A percentile compares a stretch with the other conserved stretches of the same genome.
phyloP scores from a whole-genome alignment of 805 yeast species.

The Saccharomycopsis vini region DNA sequence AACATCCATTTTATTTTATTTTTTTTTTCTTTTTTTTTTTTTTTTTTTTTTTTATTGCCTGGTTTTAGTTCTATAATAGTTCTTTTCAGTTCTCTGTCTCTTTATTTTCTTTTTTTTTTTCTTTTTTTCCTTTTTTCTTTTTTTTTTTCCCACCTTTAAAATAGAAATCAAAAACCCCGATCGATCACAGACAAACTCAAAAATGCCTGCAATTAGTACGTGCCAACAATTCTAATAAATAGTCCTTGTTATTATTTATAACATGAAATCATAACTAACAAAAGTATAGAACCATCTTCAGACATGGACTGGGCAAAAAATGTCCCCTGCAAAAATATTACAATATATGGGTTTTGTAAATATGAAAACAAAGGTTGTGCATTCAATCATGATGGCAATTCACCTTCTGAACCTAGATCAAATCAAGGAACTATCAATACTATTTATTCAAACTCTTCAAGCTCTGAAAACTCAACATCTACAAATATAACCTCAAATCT shows the following conservation, averaged over 20 bases:
- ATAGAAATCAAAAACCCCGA: not conserved
- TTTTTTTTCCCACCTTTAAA: too few relatives aligned
- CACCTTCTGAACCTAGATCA: too few relatives aligned
- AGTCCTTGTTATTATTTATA: too few relatives aligned
- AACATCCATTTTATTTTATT: too few relatives aligned
- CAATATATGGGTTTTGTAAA: constrained; percentile 82
- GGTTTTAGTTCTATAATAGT: too few relatives aligned
- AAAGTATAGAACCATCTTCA: constrained; percentile 17
- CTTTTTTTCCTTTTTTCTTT: too few relatives aligned
- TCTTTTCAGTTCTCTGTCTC: too few relatives aligned
- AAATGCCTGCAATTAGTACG: not conserved
- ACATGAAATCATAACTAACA: too few relatives aligned
- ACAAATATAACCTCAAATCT: not conserved
- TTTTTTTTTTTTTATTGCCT: too few relatives aligned
- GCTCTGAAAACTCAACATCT: not conserved
- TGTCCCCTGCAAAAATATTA: constrained; percentile 74
- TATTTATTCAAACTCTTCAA: not conserved
- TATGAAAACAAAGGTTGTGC: constrained; percentile 83
- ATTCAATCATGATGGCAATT: constrained; percentile 57
- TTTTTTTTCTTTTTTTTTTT: too few relatives aligned
- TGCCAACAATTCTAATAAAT: too few relatives aligned
- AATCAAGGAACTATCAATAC: not conserved
- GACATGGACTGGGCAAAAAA: constrained; percentile 50
- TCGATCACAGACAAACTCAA: not conserved
- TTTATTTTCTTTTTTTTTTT: too few relatives aligned